phyloP scores from a whole-genome alignment of 2,329 filamentous ascomycete genomes.

The Uncinocarpus reesii region DNA sequence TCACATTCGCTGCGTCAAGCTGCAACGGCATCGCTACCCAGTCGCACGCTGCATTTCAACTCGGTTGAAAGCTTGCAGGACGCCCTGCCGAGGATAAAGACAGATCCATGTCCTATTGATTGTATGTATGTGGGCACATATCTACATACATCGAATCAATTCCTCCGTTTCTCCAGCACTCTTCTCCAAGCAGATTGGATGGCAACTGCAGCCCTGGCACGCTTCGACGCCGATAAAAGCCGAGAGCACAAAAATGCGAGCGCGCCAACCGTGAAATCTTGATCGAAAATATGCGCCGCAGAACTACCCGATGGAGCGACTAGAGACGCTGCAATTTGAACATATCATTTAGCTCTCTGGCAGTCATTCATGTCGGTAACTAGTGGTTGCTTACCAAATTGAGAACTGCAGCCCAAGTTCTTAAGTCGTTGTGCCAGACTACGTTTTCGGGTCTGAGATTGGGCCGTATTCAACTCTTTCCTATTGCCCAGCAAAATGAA shows the following conservation, averaged over 20 bases:
- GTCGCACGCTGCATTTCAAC: too few relatives aligned
- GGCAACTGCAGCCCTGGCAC: slow-evolving; percentile 41
- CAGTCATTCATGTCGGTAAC: too few relatives aligned
- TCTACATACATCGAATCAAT: too few relatives aligned
- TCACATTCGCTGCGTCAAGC: too few relatives aligned
- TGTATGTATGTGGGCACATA: too few relatives aligned
- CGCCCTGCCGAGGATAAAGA: too few relatives aligned
- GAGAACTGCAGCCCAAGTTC: slow-evolving; percentile 34
- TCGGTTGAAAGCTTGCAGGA: too few relatives aligned
- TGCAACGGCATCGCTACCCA: too few relatives aligned
- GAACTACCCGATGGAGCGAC: slow-evolving; percentile 23
- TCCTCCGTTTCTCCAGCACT: background rate
- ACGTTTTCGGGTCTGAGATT: background rate
- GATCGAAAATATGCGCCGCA: slow-evolving; percentile 38
- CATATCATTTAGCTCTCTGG: background rate
- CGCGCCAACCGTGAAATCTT: slow-evolving; percentile 46
- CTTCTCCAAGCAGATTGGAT: slow-evolving; percentile 46
- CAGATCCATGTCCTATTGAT: too few relatives aligned
- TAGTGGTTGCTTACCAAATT: slow-evolving; percentile 31
- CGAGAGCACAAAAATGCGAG: slow-evolving; percentile 52
- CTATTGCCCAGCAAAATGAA: slow-evolving; percentile 26
- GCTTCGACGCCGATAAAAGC: slow-evolving; percentile 43
- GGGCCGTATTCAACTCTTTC: background rate
- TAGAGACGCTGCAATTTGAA: slow-evolving; percentile 33
- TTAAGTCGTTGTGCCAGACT: slow-evolving; percentile 28